Evolutionary conservation across 2,329 filamentous ascomycete species (phyloP), one percentile per base, ranked within the genome.

Genomic region (Beauveria asiatica): DNA sequence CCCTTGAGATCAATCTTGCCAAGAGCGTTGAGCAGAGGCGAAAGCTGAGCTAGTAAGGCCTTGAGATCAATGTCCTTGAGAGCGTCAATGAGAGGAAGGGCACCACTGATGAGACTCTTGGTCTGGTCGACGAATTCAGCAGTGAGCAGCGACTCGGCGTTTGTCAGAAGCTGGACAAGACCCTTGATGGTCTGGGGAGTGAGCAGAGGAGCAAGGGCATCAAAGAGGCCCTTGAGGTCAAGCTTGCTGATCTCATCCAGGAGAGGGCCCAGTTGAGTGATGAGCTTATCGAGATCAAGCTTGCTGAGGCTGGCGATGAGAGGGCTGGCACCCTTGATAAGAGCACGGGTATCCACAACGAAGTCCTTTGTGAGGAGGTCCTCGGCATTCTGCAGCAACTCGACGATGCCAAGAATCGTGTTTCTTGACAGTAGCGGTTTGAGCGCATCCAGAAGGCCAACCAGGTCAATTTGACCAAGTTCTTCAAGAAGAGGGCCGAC

Each of bases 1-100:
- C 68, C 68, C 5, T 71, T 51, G n/a, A 75, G 62, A 25, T 76
- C 74, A 23, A 76, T 64, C 63, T 73, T 67, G 10, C 65, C 61
- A 6, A 74, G 61, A 19, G 67, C 65, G 16, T 67, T 66, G 13
- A 75, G 64, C 17, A 75, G 63, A 9, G 73, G 73, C 1, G 64
- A 64, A 0, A 71, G 44, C 42, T 69, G 66, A 3, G 64, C 62
- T 2, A 73, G 58, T 0, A 73, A 60, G 17, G 64, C 62, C 16
- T 66, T 62, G 16, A 73, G 60, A 19, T 72, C 65, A 1, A 67
- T 49, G 3, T 67, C 62, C 1, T 62, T 55, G 6, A 66, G 57
- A 19, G 37, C 51, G 3, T 33, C 59, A 0, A 64, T 57, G 10
- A 65, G 53, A 25, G 63, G 64, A 1, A 1, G 64, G 3, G 71